Evolutionary conservation across 2,329 filamentous ascomycete species (phyloP).

Genomic region (Akanthomyces dipterigenus): DNA sequence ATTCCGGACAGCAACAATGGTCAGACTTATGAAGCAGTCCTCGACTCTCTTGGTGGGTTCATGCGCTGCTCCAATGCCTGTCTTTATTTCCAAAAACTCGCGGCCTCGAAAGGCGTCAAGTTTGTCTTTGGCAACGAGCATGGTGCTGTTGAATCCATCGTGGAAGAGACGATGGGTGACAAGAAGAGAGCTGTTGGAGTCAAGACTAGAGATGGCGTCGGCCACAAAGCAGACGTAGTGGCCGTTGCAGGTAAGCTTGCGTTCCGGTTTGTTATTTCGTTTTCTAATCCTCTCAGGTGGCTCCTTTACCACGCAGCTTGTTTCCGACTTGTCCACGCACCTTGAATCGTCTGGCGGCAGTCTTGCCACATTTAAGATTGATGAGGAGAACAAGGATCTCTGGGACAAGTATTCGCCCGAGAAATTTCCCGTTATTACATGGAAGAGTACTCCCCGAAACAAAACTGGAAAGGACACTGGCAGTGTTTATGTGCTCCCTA

Average conservation of each 20-base stretch:
- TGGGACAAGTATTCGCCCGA: conserved; percentile 29
- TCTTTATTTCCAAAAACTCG: conserved; percentile 16
- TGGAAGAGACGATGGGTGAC: conserved; percentile 12
- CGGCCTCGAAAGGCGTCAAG: conserved; percentile 18
- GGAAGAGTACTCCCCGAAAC: conserved; percentile 24
- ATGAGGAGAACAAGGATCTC: conserved; percentile 16
- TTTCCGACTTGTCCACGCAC: conserved; percentile 22
- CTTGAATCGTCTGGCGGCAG: conserved; percentile 25
- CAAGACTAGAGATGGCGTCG: conserved; percentile 17
- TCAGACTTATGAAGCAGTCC: conserved; percentile 18
- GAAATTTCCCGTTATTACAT: conserved; percentile 25
- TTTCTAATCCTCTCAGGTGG: conserved; percentile 18
- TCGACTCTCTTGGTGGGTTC: conserved; percentile 20
- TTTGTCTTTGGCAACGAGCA: conserved; percentile 21
- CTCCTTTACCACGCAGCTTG: conserved; percentile 25
- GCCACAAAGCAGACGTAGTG: conserved; percentile 17
- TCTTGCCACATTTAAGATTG: conserved; percentile 23
- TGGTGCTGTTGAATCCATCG: conserved; percentile 20
- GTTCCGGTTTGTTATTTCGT: not conserved
- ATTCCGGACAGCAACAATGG: conserved; percentile 14
- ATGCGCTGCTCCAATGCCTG: conserved; percentile 19
- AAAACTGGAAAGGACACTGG: conserved; percentile 23
- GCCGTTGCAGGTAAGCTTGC: conserved; percentile 20
- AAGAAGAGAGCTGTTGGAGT: conserved; percentile 16
- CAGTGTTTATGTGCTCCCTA: conserved; percentile 23